Evolutionary conservation across 345 rosid species (phyloP).

Genomic region (Iberis pinnata): DNA sequence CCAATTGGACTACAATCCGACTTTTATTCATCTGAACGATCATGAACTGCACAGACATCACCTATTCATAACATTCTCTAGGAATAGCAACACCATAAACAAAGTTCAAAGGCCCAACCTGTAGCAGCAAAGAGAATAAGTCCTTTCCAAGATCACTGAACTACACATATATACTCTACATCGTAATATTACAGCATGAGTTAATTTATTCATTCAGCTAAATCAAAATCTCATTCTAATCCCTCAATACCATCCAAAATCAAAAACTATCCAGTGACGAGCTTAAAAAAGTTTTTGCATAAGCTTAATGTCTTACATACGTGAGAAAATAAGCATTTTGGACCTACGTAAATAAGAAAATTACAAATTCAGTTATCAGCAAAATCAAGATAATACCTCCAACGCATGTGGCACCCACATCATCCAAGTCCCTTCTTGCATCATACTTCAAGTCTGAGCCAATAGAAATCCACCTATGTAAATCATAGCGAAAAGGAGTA

Average conservation of each 20-base stretch:
- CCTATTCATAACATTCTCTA: slow-evolving; percentile 15
- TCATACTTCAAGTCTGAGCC: slow-evolving; percentile 97
- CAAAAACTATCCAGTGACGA: slow-evolving; percentile 3
- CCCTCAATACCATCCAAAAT: slow-evolving; percentile 13
- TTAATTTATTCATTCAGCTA: slow-evolving; percentile 1
- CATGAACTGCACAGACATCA: slow-evolving; percentile 22
- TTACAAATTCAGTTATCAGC: slow-evolving; percentile 6
- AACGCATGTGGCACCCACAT: slow-evolving; percentile 71
- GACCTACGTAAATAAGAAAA: not conserved
- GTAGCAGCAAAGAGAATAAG: slow-evolving; percentile 10
- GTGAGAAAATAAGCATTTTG: not conserved
- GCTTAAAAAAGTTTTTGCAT: slow-evolving; percentile 1
- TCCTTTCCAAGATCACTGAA: not conserved
- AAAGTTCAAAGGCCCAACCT: slow-evolving; percentile 7
- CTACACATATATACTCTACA: slow-evolving; percentile 3
- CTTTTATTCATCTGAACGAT: not conserved
- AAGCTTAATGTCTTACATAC: not conserved
- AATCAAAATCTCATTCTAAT: slow-evolving; percentile 17
- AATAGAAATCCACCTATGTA: slow-evolving; percentile 89
- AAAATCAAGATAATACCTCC: slow-evolving; percentile 45
- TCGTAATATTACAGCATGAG: slow-evolving; percentile 2
- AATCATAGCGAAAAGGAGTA: slow-evolving; percentile 21
- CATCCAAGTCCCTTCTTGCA: slow-evolving; percentile 97
- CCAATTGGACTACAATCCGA: not conserved
- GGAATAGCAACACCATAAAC: slow-evolving; percentile 12